A percentile compares a stretch with the other conserved stretches of the same genome.
phyloP scores from a whole-genome alignment of 169 alveolate genomes.

The Plasmodium berghei region DNA sequence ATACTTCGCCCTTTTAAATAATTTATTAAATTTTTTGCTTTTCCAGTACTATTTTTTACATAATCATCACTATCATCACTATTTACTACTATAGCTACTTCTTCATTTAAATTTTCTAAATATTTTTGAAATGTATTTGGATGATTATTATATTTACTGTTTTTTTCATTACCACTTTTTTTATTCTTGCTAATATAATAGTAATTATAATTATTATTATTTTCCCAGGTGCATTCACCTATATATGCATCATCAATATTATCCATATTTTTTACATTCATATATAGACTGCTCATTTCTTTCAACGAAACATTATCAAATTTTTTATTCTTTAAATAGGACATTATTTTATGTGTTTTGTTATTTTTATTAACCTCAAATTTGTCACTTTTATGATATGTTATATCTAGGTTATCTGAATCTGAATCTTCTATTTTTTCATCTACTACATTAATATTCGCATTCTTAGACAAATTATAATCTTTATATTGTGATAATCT shows the following conservation, averaged over 20 bases:
- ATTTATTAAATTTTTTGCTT: constrained; percentile 34
- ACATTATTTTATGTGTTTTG: not conserved
- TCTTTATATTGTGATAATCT: not conserved
- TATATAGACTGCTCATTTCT: not conserved
- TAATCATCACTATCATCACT: constrained; percentile 77
- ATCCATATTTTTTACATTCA: not conserved
- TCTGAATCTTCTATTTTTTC: constrained; percentile 16
- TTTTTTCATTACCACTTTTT: not conserved
- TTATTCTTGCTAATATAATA: not conserved
- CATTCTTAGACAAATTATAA: not conserved
- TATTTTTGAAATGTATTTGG: constrained; percentile 27
- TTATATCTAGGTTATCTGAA: constrained; percentile 5
- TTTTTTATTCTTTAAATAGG: not conserved
- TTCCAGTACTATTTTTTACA: constrained; percentile 22
- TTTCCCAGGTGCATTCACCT: constrained; percentile 7
- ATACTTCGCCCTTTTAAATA: constrained; percentile 42
- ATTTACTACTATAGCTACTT: constrained; percentile 43
- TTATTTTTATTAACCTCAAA: not conserved
- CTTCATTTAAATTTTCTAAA: constrained; percentile 42
- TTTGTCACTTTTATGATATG: constrained; percentile 8
- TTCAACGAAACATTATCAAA: not conserved
- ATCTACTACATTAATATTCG: constrained; percentile 20
- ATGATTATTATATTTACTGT: not conserved
- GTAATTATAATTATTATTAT: not conserved
- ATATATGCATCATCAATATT: not conserved